phyloP scores from a whole-genome alignment of 495 filamentous ascomycete species.

The Penicillium goetzii region DNA sequence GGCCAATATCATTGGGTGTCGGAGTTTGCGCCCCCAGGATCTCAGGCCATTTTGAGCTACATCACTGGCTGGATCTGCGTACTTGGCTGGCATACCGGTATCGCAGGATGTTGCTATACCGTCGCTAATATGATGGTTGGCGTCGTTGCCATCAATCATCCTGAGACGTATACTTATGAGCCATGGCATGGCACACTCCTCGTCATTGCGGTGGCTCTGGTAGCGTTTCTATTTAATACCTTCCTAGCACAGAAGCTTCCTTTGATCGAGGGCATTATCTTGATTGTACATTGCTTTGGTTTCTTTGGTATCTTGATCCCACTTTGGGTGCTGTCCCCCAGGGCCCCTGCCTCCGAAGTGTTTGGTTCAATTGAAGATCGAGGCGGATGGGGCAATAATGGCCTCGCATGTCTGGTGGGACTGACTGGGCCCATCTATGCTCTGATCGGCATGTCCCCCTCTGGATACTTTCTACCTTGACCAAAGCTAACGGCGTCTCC shows the following conservation, averaged over 20 bases:
- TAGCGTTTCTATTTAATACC: slow-evolving; percentile 61
- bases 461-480: background rate
- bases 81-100: slow-evolving; percentile 62
- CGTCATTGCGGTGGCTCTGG: slow-evolving; percentile 52
- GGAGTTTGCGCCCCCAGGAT: slow-evolving; percentile 57
- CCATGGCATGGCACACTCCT: slow-evolving; percentile 66
- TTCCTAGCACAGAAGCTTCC: slow-evolving; percentile 56
- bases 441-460: slow-evolving; percentile 47
- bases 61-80: slow-evolving; percentile 61
- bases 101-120: slow-evolving; percentile 57
- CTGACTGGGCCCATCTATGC: slow-evolving; percentile 57
- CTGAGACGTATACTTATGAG: slow-evolving; percentile 15
- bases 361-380: slow-evolving; percentile 58
- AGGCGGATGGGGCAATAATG: slow-evolving; percentile 58
- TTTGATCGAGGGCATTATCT: slow-evolving; percentile 58
- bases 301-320: slow-evolving; percentile 66
- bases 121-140: slow-evolving; percentile 63
- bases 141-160: slow-evolving; percentile 56
- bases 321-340: slow-evolving; percentile 56
- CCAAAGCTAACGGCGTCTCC: background rate
- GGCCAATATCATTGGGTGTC: slow-evolving; percentile 64
- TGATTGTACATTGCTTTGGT: slow-evolving; percentile 63
- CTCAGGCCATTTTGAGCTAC: slow-evolving; percentile 62
- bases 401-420: slow-evolving; percentile 59
- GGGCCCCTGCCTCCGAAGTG: slow-evolving; percentile 48